phyloP scores from a whole-genome alignment of 345 rosid species.

The Citropsis articulata region DNA sequence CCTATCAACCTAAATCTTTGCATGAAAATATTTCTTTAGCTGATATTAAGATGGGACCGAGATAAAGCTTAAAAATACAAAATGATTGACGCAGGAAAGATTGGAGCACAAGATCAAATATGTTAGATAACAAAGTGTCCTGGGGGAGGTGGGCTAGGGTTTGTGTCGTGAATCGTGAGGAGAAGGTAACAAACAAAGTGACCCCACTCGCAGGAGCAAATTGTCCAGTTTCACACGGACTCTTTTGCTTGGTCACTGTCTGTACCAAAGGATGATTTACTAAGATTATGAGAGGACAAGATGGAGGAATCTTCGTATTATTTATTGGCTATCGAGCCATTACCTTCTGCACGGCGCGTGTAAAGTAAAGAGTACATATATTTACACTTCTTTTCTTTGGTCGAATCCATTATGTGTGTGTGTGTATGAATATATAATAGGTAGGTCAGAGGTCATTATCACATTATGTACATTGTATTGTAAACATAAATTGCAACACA shows the following conservation, averaged over 20 bases:
- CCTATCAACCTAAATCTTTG: too few species aligned
- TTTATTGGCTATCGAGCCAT: background rate
- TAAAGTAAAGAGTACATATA: too few species aligned
- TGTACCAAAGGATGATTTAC: constrained; percentile 17
- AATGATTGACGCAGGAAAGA: background rate
- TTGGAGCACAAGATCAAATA: background rate
- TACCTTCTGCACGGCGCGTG: background rate
- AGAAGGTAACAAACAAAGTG: background rate
- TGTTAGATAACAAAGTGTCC: background rate
- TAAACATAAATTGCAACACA: background rate
- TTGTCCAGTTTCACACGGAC: constrained; percentile 1
- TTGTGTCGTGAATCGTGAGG: background rate
- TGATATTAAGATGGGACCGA: background rate
- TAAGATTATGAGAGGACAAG: constrained; percentile 22
- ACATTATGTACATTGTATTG: background rate
- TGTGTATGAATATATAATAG: too few species aligned
- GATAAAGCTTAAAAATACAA: background rate
- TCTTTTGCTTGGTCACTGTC: constrained; percentile 26
- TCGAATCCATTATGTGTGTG: too few species aligned
- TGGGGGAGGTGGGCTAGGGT: background rate
- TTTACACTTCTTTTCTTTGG: too few species aligned
- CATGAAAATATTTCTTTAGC: too few species aligned
- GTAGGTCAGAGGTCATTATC: background rate
- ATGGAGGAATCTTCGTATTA: constrained; percentile 13
- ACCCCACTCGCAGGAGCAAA: constrained; percentile 4